Percentiles rank a stretch among this genome's conserved stretches.
Evolutionary conservation across 2,329 filamentous ascomycete species (phyloP).

Genomic region (Ophiostoma perfectum): DNA sequence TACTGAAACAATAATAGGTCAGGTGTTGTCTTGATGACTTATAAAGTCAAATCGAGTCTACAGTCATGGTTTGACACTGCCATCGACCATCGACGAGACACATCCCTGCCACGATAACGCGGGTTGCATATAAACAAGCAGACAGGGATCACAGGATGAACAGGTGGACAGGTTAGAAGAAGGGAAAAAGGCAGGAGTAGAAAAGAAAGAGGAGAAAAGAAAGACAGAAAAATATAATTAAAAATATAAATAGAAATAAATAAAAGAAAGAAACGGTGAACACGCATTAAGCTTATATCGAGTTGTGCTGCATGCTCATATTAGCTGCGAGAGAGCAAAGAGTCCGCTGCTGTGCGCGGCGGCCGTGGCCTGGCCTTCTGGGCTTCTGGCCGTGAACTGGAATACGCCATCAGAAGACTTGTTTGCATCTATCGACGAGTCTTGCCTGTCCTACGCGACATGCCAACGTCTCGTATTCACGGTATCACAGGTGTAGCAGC

Average conservation of each 20-base stretch:
- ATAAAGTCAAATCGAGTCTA: background rate
- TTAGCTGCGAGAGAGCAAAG: background rate
- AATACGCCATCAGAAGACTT: too few species aligned
- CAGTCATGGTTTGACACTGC: background rate
- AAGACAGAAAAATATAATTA: background rate
- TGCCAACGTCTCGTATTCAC: slow-evolving; percentile 12
- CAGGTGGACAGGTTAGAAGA: background rate
- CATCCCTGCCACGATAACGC: slow-evolving; percentile 10
- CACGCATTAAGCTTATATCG: background rate
- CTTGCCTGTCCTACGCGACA: background rate
- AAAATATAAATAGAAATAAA: background rate
- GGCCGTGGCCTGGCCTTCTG: background rate
- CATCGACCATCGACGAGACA: background rate
- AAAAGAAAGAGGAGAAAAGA: background rate
- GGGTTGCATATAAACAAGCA: slow-evolving; percentile 10
- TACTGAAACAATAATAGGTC: background rate
- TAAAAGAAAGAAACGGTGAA: background rate
- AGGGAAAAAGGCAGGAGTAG: background rate
- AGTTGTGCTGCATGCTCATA: background rate
- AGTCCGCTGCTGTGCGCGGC: slow-evolving; percentile 7
- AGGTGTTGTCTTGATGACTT: background rate
- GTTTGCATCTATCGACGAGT: too few species aligned
- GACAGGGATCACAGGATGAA: background rate
- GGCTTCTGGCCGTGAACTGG: too few species aligned
- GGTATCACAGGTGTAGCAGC: background rate